A percentile compares a stretch with the other conserved stretches of the same genome.
Evolutionary conservation across 1,139 yeast genomes (phyloP).

Genomic region (Suhomyces bribrorum): DNA sequence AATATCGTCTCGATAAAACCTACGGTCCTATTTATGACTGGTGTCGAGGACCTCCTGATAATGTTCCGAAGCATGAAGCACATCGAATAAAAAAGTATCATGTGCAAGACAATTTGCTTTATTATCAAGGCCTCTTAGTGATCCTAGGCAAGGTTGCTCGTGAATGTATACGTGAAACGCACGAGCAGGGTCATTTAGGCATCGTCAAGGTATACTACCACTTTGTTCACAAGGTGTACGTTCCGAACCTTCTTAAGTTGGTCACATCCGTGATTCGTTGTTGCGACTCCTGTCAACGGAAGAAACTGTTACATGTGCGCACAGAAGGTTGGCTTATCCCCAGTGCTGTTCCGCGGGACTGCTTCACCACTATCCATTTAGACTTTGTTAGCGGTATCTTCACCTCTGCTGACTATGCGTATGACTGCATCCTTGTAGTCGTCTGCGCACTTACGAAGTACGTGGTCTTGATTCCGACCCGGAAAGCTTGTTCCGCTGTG

Average conservation of each 20-base stretch:
- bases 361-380: neutral
- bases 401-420: neutral
- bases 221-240: neutral
- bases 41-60: no score
- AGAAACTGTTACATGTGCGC: neutral
- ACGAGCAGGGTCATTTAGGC: no score
- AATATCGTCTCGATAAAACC: no score
- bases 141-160: no score
- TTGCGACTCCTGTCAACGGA: neutral
- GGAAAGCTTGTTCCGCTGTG: neutral
- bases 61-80: no score
- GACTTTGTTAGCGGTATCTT: neutral
- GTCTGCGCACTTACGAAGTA: neutral
- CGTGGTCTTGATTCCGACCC: neutral
- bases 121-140: no score
- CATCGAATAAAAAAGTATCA: no score
- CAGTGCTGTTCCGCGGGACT: neutral
- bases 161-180: no score
- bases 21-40: no score
- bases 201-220: neutral
- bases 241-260: neutral
- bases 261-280: neutral
- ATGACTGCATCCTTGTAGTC: neutral
- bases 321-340: neutral
- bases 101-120: no score